Conservation (phyloP, 305 asterid genomes). For the Withania somnifera region DNA sequence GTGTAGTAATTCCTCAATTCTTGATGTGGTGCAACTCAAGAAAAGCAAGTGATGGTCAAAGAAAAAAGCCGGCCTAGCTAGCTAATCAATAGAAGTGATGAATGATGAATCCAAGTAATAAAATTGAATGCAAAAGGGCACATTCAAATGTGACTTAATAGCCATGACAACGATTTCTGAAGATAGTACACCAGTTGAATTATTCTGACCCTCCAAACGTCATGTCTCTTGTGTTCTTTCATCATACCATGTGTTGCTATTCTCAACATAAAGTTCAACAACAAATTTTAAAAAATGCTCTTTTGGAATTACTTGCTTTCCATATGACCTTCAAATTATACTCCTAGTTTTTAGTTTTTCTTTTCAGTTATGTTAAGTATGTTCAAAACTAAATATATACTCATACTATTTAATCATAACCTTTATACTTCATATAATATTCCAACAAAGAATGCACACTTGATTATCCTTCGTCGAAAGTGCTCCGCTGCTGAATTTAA, state of each 20-base stretch:
- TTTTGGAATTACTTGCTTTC: neutral
- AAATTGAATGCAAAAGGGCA: neutral
- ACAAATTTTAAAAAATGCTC: neutral
- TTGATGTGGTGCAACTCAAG: neutral
- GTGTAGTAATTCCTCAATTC: neutral
- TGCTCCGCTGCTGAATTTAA: neutral
- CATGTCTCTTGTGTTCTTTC: neutral
- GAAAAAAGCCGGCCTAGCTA: neutral
- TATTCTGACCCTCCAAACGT: neutral
- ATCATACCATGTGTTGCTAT: neutral
- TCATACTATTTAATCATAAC: too few species aligned
- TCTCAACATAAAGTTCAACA: neutral
- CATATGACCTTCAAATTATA: neutral
- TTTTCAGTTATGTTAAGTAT: too few species aligned
- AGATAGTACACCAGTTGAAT: neutral
- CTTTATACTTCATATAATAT: too few species aligned
- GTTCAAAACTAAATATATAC: too few species aligned
- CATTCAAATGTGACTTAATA: slow-evolving; percentile 3
- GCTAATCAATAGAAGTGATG: neutral
- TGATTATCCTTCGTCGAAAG: too few species aligned
- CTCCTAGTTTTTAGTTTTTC: neutral
- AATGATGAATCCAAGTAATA: neutral
- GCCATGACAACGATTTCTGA: neutral
- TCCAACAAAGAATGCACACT: too few species aligned
- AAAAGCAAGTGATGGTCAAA: neutral